Evolutionary conservation across 2,329 filamentous ascomycete species (phyloP).

Genomic region (Colletotrichum caudatum): DNA sequence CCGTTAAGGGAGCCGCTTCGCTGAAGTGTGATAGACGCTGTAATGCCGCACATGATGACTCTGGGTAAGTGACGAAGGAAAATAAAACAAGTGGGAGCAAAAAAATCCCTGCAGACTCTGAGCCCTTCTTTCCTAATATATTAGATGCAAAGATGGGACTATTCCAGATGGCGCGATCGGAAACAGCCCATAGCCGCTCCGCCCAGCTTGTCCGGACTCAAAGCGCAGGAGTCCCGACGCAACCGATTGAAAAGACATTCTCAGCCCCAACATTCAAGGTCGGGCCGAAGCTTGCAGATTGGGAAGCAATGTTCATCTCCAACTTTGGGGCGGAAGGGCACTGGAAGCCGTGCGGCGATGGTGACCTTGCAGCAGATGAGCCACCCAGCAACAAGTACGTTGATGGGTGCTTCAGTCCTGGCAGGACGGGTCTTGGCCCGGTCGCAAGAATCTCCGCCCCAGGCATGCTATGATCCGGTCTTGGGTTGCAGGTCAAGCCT

Average conservation of each 20-base stretch:
- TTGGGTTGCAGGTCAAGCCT: not conserved
- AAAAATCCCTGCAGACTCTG: not conserved
- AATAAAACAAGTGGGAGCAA: not conserved
- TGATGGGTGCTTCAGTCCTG: not conserved
- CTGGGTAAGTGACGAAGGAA: not conserved
- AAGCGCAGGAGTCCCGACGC: not conserved
- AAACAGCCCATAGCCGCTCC: not conserved
- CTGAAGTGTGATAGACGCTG: slow-evolving; percentile 31
- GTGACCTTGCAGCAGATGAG: not conserved
- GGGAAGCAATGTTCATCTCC: not conserved
- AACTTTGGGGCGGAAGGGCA: not conserved
- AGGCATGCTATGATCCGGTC: slow-evolving; percentile 12
- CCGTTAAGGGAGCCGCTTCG: slow-evolving; percentile 15
- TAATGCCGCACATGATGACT: slow-evolving; percentile 37
- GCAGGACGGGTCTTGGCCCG: slow-evolving; percentile 21
- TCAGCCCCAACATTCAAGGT: not conserved
- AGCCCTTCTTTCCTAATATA: not conserved
- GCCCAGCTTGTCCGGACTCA: slow-evolving; percentile 4
- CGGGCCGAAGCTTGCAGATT: slow-evolving; percentile 22
- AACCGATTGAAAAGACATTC: not conserved
- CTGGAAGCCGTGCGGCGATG: not conserved
- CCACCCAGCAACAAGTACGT: not conserved
- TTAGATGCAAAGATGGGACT: slow-evolving; percentile 11
- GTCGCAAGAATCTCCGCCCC: slow-evolving; percentile 22
- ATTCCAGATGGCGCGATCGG: slow-evolving; percentile 6